Evolutionary conservation across 2,329 filamentous ascomycete species (phyloP).

Genomic region (Cladobotryum mycophilum): DNA sequence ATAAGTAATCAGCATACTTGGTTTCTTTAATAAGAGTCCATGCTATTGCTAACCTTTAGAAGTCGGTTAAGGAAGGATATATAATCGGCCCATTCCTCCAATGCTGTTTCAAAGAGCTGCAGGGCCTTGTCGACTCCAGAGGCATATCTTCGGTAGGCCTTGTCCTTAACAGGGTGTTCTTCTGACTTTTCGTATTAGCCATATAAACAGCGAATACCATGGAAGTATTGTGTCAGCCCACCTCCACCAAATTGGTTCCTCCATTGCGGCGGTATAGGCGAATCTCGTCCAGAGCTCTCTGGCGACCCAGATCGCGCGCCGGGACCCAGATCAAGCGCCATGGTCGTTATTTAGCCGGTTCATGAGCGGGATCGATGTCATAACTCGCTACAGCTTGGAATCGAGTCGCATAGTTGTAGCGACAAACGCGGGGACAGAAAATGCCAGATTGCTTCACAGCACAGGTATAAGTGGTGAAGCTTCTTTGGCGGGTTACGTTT

Average conservation of each 20-base stretch:
- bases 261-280: slow-evolving; percentile 69
- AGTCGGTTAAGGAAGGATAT: slow-evolving; percentile 92
- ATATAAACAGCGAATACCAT: background rate
- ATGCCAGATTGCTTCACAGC: slow-evolving; percentile 3
- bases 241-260: slow-evolving; percentile 72
- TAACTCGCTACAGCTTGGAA: background rate
- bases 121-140: slow-evolving; percentile 81
- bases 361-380: slow-evolving; percentile 7
- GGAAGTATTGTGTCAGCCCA: slow-evolving; percentile 36
- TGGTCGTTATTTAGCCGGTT: slow-evolving; percentile 31
- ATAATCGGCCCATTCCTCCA: slow-evolving; percentile 99
- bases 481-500: slow-evolving; percentile 12
- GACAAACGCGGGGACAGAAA: background rate
- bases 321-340: slow-evolving; percentile 58
- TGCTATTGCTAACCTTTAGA: slow-evolving; percentile 61
- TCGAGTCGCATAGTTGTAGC: slow-evolving; percentile 9
- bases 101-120: slow-evolving; percentile 80
- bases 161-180: slow-evolving; percentile 53
- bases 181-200: slow-evolving; percentile 32
- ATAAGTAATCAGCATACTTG: slow-evolving; percentile 2
- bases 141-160: slow-evolving; percentile 80
- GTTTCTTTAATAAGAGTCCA: background rate
- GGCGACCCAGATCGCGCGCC: slow-evolving; percentile 61
- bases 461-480: slow-evolving; percentile 4
- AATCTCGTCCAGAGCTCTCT: slow-evolving; percentile 75